Conservation (phyloP, 495 filamentous ascomycete species). For the Xylaria sp. region DNA sequence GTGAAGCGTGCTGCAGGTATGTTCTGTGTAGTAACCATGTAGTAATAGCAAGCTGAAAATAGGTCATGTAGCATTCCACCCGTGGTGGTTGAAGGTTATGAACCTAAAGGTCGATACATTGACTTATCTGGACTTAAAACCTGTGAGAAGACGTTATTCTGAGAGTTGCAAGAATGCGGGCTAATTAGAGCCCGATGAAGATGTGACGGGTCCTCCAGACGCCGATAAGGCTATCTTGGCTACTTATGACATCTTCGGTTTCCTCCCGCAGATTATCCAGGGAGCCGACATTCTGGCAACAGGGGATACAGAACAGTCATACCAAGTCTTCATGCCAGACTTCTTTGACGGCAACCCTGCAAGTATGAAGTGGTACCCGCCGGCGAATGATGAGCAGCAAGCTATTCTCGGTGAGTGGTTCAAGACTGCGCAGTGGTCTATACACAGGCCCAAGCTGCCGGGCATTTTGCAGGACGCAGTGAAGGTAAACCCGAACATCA, state of each 20-base stretch:
- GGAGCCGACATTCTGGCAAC: conserved; percentile 64
- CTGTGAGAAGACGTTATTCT: conserved; percentile 49
- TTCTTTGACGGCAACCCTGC: conserved; percentile 60
- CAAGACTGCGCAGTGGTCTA: conserved; percentile 20
- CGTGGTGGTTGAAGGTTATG: conserved; percentile 62
- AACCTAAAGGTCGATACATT: conserved; percentile 66
- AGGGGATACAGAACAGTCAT: conserved; percentile 49
- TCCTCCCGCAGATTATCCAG: conserved; percentile 61
- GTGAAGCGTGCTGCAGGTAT: conserved; percentile 30
- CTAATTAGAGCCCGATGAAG: conserved; percentile 35
- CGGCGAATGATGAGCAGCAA: conserved; percentile 30
- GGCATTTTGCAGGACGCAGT: conserved; percentile 28
- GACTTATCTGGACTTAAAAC: conserved; percentile 67
- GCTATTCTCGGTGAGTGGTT: conserved; percentile 29
- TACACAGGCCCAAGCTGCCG: conserved; percentile 27
- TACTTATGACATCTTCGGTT: conserved; percentile 66
- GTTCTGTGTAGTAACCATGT: neutral
- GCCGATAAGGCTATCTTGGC: conserved; percentile 62
- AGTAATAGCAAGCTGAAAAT: neutral
- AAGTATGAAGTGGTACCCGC: conserved; percentile 35
- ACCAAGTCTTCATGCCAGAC: conserved; percentile 65
- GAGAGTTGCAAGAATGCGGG: neutral
- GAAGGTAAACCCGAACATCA: conserved; percentile 31
- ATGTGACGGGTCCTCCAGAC: conserved; percentile 59
- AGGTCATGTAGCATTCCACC: conserved; percentile 50